Evolutionary conservation across 2,329 filamentous ascomycete species (phyloP), one percentile per base, ranked within the genome.

Genomic region (Verticillium zaregamsianum): DNA sequence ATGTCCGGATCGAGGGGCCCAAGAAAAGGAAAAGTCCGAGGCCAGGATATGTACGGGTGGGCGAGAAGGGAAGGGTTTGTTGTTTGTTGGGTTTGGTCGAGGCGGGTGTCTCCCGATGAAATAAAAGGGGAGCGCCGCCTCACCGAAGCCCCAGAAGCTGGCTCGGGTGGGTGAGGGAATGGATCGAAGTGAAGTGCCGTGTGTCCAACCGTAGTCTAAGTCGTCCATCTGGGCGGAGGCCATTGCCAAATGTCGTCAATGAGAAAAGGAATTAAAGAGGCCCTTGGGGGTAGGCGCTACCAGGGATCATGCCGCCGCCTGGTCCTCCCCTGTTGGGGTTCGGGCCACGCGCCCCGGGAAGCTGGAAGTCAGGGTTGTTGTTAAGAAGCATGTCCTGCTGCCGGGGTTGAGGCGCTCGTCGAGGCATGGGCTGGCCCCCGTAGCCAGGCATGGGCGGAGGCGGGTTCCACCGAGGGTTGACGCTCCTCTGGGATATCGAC

Each of bases 401-500:
- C 25, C 78, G 76, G 28, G 80, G 80, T 60, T 77, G 70, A 28
- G 62, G 59, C 60, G 66, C 74, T 45, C 79, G 77, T 40, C 77
- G 74, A 23, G 76, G 77, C 61, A 75, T 77, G 70, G 69, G 78
- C 67, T 68, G 76, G 66, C 74, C 80, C 67, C 69, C 79, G 67
- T 76, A 79, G 9, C 77, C 77, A 59, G 75, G 77, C 67, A 77
- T 73, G 40, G 79, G 73, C 17, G 77, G 73, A 15, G 76, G 75
- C 2, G 84, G 86, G 65, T 90, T 86, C 93, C 94, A 97, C 63
- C 89, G 88, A 7, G 93, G 94, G 73, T 97, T 97, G 60, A 97
- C 80, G 1, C 91, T 90, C 37, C 94, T 86, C 75, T 97, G 93
- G 0, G 90, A 94, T 55, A 98, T 90, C 12, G 91, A 95, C 1